Evolutionary conservation across 495 filamentous ascomycete species (phyloP).

Genomic region (Penicillium soppii): DNA sequence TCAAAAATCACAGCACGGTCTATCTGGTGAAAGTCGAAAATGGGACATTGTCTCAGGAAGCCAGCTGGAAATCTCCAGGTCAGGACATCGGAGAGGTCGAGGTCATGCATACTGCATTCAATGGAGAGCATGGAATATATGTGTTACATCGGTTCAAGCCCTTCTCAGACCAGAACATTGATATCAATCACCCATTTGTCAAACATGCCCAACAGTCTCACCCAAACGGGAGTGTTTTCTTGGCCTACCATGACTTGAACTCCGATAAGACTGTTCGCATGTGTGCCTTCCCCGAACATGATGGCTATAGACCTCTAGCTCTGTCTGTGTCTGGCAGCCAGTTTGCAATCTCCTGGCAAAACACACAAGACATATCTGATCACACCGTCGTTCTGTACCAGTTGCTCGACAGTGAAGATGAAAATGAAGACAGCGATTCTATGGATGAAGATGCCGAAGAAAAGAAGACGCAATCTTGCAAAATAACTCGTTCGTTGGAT

Average conservation of each 20-base stretch:
- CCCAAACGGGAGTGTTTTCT: conserved; percentile 24
- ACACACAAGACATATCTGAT: conserved; percentile 20
- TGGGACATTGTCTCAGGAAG: conserved; percentile 11
- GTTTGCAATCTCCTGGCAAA: conserved; percentile 46
- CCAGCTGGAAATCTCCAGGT: conserved; percentile 20
- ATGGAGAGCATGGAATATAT: conserved; percentile 22
- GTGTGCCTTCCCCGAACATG: conserved; percentile 32
- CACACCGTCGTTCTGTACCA: conserved; percentile 34
- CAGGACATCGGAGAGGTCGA: conserved; percentile 25
- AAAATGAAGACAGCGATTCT: too few species aligned
- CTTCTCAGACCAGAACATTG: conserved; percentile 19
- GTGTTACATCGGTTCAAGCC: conserved; percentile 36
- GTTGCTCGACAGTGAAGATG: neutral
- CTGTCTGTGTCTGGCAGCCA: conserved; percentile 22
- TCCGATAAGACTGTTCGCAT: conserved; percentile 14
- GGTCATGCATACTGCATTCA: conserved; percentile 32
- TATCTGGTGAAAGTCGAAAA: conserved; percentile 23
- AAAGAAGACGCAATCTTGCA: neutral
- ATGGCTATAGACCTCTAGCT: conserved; percentile 31
- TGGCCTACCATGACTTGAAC: conserved; percentile 24
- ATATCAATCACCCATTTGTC: conserved; percentile 36
- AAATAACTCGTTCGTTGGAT: conserved; percentile 11
- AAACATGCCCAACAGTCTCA: conserved; percentile 29
- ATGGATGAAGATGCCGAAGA: neutral
- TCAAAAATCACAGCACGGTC: conserved; percentile 28